Evolutionary conservation across 169 alveolate species (phyloP).

Genomic region (Plasmodium gaboni): DNA sequence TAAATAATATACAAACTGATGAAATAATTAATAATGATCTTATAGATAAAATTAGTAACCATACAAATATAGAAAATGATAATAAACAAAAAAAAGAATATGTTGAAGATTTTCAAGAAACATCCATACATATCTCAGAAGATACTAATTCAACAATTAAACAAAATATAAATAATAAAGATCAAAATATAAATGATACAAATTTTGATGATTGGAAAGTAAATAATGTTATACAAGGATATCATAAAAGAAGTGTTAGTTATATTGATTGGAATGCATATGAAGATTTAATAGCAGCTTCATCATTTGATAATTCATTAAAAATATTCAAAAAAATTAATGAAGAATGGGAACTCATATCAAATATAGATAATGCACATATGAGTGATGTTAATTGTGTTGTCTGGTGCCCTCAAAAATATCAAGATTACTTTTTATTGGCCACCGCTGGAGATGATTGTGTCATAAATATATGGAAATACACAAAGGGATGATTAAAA

Average conservation of each 20-base stretch:
- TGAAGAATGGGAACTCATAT: slow-evolving; percentile 21
- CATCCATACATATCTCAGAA: neutral
- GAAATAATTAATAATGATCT: neutral
- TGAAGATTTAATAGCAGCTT: slow-evolving; percentile 56
- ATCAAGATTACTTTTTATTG: slow-evolving; percentile 57
- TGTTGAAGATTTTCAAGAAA: neutral
- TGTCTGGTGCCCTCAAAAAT: slow-evolving; percentile 79
- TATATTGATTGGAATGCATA: slow-evolving; percentile 78
- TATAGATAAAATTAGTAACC: neutral
- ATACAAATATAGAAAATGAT: neutral
- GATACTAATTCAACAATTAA: slow-evolving; percentile 9
- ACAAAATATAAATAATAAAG: slow-evolving; percentile 17
- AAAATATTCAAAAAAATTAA: slow-evolving; percentile 43
- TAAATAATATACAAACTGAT: neutral
- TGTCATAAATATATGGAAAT: slow-evolving; percentile 81
- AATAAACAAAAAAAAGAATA: neutral
- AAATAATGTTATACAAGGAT: slow-evolving; percentile 75
- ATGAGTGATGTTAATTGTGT: slow-evolving; percentile 84
- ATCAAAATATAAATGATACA: slow-evolving; percentile 6
- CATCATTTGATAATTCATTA: slow-evolving; percentile 67
- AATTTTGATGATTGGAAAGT: slow-evolving; percentile 83
- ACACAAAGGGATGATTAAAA: slow-evolving; percentile 9
- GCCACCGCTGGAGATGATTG: slow-evolving; percentile 87
- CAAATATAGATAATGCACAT: slow-evolving; percentile 78
- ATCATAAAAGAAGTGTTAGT: slow-evolving; percentile 82